Conservation (phyloP, 768 basidiomycete species). For the Rhizopogon vinicolor region DNA sequence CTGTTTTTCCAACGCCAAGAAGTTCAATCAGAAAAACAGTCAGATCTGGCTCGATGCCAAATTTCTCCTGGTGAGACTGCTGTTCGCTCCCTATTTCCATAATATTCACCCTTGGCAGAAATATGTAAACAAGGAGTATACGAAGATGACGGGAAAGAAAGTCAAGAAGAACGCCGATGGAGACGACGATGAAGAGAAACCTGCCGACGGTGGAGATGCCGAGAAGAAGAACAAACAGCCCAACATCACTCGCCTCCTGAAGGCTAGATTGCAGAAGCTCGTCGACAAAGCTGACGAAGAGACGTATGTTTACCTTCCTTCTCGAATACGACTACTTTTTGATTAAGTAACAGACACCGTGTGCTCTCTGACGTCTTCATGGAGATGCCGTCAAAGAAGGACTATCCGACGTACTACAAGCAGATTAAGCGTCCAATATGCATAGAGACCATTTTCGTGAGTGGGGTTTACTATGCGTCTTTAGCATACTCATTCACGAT, state of each 20-base stretch:
- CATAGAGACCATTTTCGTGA: conserved; percentile 70
- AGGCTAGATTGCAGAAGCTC: conserved; percentile 65
- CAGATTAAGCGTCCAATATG: conserved; percentile 76
- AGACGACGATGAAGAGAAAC: conserved; percentile 36
- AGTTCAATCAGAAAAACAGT: conserved; percentile 79
- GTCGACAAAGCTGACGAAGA: conserved; percentile 65
- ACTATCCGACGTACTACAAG: conserved; percentile 78
- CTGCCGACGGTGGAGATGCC: conserved; percentile 38
- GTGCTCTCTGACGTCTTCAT: conserved; percentile 72
- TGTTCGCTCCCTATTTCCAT: neutral
- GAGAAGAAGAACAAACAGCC: conserved; percentile 50
- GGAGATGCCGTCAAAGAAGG: conserved; percentile 76
- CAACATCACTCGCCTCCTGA: conserved; percentile 63
- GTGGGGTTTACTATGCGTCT: conserved; percentile 21
- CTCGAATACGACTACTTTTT: neutral
- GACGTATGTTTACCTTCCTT: conserved; percentile 38
- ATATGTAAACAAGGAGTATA: conserved; percentile 42
- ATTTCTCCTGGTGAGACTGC: conserved; percentile 59
- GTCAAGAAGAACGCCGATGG: conserved; percentile 33
- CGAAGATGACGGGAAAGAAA: conserved; percentile 38
- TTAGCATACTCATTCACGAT: conserved; percentile 1
- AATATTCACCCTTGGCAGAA: conserved; percentile 32
- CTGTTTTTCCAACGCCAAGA: conserved; percentile 77
- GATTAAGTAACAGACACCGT: conserved; percentile 47
- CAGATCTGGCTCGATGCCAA: conserved; percentile 81